Conservation (phyloP, 208 protist genomes). For the Phytomonas sp. region DNA sequence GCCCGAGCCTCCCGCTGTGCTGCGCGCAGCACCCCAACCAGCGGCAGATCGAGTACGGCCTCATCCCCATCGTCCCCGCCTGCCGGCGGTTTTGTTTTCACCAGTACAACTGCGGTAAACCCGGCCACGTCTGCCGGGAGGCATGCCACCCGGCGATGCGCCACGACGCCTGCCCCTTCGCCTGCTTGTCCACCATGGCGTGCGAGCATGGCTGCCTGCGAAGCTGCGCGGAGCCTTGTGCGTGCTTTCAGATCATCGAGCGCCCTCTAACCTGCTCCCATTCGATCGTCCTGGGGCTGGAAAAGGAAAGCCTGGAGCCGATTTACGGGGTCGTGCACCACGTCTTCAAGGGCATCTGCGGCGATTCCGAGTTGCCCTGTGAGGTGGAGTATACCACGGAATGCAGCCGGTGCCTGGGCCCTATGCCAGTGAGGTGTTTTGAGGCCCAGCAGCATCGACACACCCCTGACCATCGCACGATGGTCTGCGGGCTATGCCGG, state of each 20-base stretch:
- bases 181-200: conserved; percentile 38
- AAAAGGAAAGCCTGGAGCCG: conserved; percentile 49
- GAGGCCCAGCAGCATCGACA: conserved; percentile 54
- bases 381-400: conserved; percentile 66
- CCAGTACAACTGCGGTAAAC: conserved; percentile 40
- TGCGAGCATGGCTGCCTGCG: conserved; percentile 74
- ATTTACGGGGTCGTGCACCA: conserved; percentile 71
- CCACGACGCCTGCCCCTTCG: conserved; percentile 49
- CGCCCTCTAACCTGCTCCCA: conserved; percentile 55
- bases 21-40: conserved; percentile 68
- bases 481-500: conserved; percentile 59
- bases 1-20: conserved; percentile 59
- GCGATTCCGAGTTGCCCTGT: conserved; percentile 56
- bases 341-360: conserved; percentile 72
- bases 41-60: conserved; percentile 55
- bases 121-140: conserved; percentile 50
- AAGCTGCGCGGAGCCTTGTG: conserved; percentile 49
- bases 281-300: conserved; percentile 52
- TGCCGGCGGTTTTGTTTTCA: conserved; percentile 62
- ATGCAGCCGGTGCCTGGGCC: conserved; percentile 64
- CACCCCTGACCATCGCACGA: conserved; percentile 33
- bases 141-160: conserved; percentile 47
- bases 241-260: conserved; percentile 76
- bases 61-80: conserved; percentile 22
- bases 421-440: conserved; percentile 49